Evolutionary conservation across 352 stramenopile genomes (phyloP), one percentile per base, ranked within the genome.

Genomic region (Pythium insidiosum): DNA sequence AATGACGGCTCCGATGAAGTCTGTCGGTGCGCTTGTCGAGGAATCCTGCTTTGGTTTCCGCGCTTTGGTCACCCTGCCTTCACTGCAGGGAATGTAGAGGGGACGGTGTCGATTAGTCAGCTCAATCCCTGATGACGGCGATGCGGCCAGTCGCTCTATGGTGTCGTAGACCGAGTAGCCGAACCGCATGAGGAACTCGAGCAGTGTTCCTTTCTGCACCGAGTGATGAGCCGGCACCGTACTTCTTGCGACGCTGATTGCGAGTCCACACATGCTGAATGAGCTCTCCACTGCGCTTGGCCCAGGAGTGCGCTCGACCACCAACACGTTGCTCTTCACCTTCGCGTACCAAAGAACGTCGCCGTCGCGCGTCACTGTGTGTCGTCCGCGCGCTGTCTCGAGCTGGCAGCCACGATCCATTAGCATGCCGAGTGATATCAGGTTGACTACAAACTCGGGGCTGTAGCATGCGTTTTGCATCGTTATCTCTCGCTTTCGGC

Each of bases 121-220:
- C 18, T 41, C 29, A 21, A 56, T 50, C 3, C 47, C 38, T 10
- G 15, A 42, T 11, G 6, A 16, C 10, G 26, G 39, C 6, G 39
- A 26, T 7, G 20, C 24, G 6, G 47, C 47, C 9, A 56, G 19
- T 5, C 34, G 16, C 20, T 50, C 39, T 5, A 56, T 38, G 5
- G 36, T 49, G 36, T 56, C 47, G 23, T 37, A 56, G 4, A 21
- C 4, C 3, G 42, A 13, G 31, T 56, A 39, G 11, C 38, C 47
- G 6, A 56, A 44, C 4, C 36, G 37, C 3, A n/a, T 1, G n/a
- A 50, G 38, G 28, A 50, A 43, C 18, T 53, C 12, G 15, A 36
- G 22, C 13, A 56, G 39, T n/a, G 26, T 39, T 15, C 38, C 47
- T 19, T 49, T 18, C 20, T 49, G 29, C 34, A n/a, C n/a, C n/a